A percentile compares a stretch with the other conserved stretches of the same genome.
These are phyloP conservation scores for Pythium myriotylum DNA, from an alignment of 352 stramenopile genomes.

Conservation along the genomic window DNA sequence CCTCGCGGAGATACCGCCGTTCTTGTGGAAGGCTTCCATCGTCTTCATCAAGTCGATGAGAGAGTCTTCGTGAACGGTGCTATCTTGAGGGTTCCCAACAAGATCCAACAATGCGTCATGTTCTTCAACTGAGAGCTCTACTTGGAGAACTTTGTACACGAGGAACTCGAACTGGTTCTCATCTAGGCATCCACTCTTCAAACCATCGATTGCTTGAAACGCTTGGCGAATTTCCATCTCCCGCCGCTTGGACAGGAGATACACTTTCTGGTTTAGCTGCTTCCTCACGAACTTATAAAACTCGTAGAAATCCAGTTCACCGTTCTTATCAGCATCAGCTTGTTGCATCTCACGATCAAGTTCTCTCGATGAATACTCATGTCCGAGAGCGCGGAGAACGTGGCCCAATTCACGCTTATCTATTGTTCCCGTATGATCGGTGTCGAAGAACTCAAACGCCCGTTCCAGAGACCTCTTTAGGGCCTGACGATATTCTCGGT, in stretches of 20 bases:
- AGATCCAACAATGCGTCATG: slow-evolving; percentile 73
- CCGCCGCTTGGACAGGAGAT: slow-evolving; percentile 52
- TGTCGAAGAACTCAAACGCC: slow-evolving; percentile 82
- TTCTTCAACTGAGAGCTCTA: slow-evolving; percentile 75
- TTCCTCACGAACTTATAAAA: slow-evolving; percentile 73
- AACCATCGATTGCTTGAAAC: slow-evolving; percentile 66
- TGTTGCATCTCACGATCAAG: slow-evolving; percentile 58
- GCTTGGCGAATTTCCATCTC: slow-evolving; percentile 79
- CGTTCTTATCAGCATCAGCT: slow-evolving; percentile 67
- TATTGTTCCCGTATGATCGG: slow-evolving; percentile 70
- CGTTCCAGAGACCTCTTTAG: slow-evolving; percentile 61
- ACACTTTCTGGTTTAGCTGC: slow-evolving; percentile 59
- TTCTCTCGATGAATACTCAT: slow-evolving; percentile 75
- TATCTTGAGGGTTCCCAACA: slow-evolving; percentile 63
- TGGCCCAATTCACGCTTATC: slow-evolving; percentile 69
- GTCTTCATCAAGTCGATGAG: slow-evolving; percentile 80
- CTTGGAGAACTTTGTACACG: slow-evolving; percentile 72
- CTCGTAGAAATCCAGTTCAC: slow-evolving; percentile 73
- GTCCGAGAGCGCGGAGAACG: slow-evolving; percentile 64
- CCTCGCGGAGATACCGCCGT: slow-evolving; percentile 30
- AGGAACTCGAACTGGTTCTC: slow-evolving; percentile 79
- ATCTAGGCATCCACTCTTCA: slow-evolving; percentile 69
- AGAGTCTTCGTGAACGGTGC: slow-evolving; percentile 64
- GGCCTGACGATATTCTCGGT: slow-evolving; percentile 62
- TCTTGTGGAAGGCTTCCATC: slow-evolving; percentile 56